Base-by-base conservation (phyloP, 2,329 filamentous ascomycete species). In the Fusarium clavum region DNA sequence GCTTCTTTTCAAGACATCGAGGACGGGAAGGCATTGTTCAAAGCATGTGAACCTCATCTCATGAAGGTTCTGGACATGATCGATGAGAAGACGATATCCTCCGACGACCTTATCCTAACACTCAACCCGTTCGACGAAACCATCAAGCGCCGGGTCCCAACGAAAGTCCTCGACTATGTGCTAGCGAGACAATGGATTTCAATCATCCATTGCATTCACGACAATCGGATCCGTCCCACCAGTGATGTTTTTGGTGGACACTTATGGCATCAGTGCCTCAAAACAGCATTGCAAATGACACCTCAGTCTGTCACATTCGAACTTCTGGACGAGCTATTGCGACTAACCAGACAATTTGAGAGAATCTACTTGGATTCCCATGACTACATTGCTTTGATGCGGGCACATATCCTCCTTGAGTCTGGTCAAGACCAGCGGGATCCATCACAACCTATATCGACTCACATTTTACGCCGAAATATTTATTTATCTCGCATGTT, bases 101-200 rank as follows among this genome's bases (percentile, higher is more conserved):
- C 41, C 27, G 47, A 64, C 22, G 71, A 75, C 47, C 43, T 76
- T 49, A 38, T 64, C 24, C 44, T 63, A 25, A 58, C 67, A 16
- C 54, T 75, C 16, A 67, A 73, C n/a, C 67, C 70, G 8, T 72
- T 75, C 22, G 61, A 67, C 45, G 46, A 55, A 18, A 20, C 44
- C 8, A 24, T 64, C 10, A 69, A 47, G 38, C n/a, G 30, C 13
- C 61, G 48, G 32, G 30, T 49, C 13, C n/a, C 40, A 10, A 10
- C 29, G 9, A 24, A 40, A 46, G 14, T 60, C 8, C 46, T 73
- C 8, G 72, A 73, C 22, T 32, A 53, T 12, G 49, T 60, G 5
- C 55, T 56, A 18, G 62, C 64, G 25, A 62, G 43, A 20, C 53
- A 67, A 40, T 67, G 57, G 54, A 45, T 54, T 27, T 32, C 32